Conservation (phyloP, 2,329 filamentous ascomycete species). For the Sarocladium oryzae region DNA sequence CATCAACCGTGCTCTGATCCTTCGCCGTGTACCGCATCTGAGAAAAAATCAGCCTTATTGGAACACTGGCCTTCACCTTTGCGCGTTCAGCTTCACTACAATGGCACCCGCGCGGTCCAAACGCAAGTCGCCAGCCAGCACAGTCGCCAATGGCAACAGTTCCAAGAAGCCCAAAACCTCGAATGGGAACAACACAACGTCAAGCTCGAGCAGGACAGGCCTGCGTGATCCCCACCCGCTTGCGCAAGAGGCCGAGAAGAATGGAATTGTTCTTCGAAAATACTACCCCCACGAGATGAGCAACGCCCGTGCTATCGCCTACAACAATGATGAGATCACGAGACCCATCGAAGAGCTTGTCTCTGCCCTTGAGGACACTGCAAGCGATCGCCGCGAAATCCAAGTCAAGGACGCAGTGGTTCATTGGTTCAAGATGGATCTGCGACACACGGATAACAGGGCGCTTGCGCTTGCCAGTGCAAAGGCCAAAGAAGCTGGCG, state of each 20-base stretch:
- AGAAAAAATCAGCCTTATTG: no score
- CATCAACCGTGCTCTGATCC: neutral
- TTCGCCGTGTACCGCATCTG: no score
- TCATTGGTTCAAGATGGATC: conserved; percentile 87
- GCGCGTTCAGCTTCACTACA: conserved; percentile 12
- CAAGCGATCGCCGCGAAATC: conserved; percentile 43
- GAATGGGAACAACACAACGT: conserved; percentile 17
- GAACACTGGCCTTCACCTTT: no score
- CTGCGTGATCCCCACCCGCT: conserved; percentile 41
- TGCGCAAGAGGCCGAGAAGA: conserved; percentile 37
- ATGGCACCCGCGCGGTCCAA: conserved; percentile 18
- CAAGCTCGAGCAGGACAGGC: conserved; percentile 13
- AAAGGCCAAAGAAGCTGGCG: conserved; percentile 55
- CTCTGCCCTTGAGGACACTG: conserved; percentile 55
- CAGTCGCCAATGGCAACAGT: conserved; percentile 18
- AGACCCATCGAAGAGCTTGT: conserved; percentile 67
- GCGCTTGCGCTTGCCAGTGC: conserved; percentile 60
- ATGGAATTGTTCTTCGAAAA: conserved; percentile 62
- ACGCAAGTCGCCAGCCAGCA: conserved; percentile 5
- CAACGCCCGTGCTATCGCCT: conserved; percentile 68
- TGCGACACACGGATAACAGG: conserved; percentile 69
- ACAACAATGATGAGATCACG: conserved; percentile 61
- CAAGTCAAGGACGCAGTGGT: conserved; percentile 58
- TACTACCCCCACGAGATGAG: conserved; percentile 86
- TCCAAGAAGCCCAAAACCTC: conserved; percentile 28